Evolutionary conservation across 352 stramenopile species (phyloP), one percentile per base, ranked within the genome.

Genomic region (Pseudoperonospora humuli): DNA sequence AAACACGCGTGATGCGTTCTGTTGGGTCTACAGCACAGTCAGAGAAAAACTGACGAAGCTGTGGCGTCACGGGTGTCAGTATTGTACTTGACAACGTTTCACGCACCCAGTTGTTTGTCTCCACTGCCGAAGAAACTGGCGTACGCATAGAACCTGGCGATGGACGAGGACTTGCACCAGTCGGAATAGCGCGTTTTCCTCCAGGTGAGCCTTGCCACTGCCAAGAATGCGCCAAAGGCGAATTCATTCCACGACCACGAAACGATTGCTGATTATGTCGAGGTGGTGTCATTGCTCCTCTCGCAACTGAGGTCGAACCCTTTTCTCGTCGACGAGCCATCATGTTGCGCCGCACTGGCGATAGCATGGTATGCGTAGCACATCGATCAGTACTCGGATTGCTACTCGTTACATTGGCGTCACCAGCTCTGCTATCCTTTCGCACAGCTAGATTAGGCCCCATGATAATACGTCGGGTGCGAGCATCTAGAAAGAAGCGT

Each of bases 91-190:
- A 54, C 24, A 90, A 48, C 1, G 63, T 81, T 40, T 86, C 75
- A 27, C 82, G 75, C 20, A 93, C 65, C 79, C 79, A 93, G 18
- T 76, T 83, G 59, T 67, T 90, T 13, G 74, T 92, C 45, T 93
- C 79, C 2, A 93, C 71, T 19, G 82, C 82, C 0, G 79, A 70
- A 5, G 73, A 84, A 4, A 93, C 74, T 1, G 82, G 82, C 2
- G 82, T 91, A 28, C 82, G 74, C 25, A 70, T 60, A 1, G 65
- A 55, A 18, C 58, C 57, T 5, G 79, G 74, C 1, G 76, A 88
- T 4, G 47, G 48, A 15, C 57, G 54, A 34, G 64, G 65, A 24
- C 40, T 71, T 25, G 45, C 54, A 58, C 21, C 39, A 5, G 43
- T 8, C 1, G 44, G 10, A 20, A 57, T 26, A 20, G 59, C 49